Evolutionary conservation across 257 asterid genomes (phyloP).

Genomic region (Linaria vulgaris): DNA sequence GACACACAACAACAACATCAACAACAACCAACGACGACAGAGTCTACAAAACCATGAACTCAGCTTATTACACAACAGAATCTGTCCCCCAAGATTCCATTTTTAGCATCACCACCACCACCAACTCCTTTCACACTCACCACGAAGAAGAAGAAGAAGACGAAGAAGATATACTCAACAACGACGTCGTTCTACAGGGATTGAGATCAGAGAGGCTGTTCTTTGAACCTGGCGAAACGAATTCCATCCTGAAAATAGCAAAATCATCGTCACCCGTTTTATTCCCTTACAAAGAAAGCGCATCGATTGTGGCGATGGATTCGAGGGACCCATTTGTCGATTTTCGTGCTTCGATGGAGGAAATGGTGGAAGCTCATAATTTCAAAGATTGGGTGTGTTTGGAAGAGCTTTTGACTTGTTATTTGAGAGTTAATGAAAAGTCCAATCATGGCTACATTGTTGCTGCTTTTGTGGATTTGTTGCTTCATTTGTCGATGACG

Average conservation of each 20-base stretch:
- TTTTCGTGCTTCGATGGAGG: conserved; percentile 74
- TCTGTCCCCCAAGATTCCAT: conserved; percentile 19
- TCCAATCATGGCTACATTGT: conserved; percentile 58
- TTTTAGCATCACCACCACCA: conserved; percentile 20
- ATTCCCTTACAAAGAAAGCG: conserved; percentile 27
- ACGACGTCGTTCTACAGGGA: conserved; percentile 34
- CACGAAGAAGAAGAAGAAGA: neutral
- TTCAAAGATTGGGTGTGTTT: conserved; percentile 50
- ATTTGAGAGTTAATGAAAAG: conserved; percentile 45
- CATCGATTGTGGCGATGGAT: conserved; percentile 41
- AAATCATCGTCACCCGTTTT: conserved; percentile 11
- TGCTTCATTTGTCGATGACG: conserved; percentile 32
- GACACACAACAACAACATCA: conserved; percentile 25
- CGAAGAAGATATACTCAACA: neutral
- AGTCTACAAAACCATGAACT: conserved; percentile 37
- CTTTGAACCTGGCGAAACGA: conserved; percentile 52
- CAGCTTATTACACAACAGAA: conserved; percentile 27
- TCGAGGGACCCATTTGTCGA: conserved; percentile 64
- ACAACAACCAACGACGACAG: no score
- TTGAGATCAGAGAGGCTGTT: conserved; percentile 46
- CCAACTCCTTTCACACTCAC: neutral
- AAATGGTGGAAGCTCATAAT: conserved; percentile 67
- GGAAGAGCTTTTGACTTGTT: conserved; percentile 62
- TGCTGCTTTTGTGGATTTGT: conserved; percentile 74
- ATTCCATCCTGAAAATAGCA: conserved; percentile 47